Percentiles rank a stretch among this genome's conserved stretches.
phyloP scores from a whole-genome alignment of 768 basidiomycete species.

The Gymnopilus dilepis region DNA sequence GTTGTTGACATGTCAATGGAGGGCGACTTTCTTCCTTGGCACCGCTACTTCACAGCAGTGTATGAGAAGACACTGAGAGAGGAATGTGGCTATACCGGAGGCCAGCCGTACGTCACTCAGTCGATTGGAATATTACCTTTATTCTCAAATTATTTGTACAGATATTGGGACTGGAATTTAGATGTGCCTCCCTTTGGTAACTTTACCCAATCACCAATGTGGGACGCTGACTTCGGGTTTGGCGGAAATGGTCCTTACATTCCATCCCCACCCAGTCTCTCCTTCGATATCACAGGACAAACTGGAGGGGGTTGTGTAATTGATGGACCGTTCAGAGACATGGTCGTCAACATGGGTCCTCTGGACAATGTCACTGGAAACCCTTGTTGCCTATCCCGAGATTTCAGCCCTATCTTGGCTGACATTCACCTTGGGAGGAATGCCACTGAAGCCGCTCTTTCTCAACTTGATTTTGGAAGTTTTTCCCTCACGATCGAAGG shows the following conservation, averaged over 20 bases:
- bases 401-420: conserved; percentile 26
- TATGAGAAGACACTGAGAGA: conserved; percentile 29
- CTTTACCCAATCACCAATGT: conserved; percentile 11
- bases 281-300: conserved; percentile 15
- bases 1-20: not conserved
- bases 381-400: conserved; percentile 24
- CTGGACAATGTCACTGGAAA: conserved; percentile 16
- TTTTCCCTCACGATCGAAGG: conserved; percentile 25
- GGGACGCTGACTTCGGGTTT: conserved; percentile 15
- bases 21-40: conserved; percentile 35
- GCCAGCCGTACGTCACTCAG: conserved; percentile 23
- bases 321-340: conserved; percentile 16
- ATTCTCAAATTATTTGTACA: not conserved
- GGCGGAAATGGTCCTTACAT: conserved; percentile 21
- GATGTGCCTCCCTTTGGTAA: conserved; percentile 16
- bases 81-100: conserved; percentile 30
- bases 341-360: conserved; percentile 20
- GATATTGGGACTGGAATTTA: conserved; percentile 25
- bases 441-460: conserved; percentile 17
- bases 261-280: conserved; percentile 1
- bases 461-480: conserved; percentile 23
- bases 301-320: conserved; percentile 19
- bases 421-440: conserved; percentile 20
- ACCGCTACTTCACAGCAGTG: conserved; percentile 26
- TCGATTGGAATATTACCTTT: not conserved